phyloP scores from a whole-genome alignment of 78 protist genomes.

The Dictyostelium brefeldianum region DNA sequence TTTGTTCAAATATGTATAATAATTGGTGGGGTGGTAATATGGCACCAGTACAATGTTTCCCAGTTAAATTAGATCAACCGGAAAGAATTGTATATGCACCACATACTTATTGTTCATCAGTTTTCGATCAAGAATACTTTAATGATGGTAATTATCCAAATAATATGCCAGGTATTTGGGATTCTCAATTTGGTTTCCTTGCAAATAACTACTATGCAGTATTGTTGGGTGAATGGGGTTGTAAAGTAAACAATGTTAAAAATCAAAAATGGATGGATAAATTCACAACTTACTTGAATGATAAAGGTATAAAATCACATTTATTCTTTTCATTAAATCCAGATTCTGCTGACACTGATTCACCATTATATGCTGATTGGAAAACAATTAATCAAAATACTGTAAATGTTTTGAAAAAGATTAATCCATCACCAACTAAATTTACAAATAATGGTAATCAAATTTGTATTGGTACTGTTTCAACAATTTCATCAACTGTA shows the following conservation, averaged over 20 bases:
- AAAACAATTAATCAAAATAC: constrained; percentile 34
- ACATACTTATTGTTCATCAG: constrained; percentile 81
- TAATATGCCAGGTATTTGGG: constrained; percentile 84
- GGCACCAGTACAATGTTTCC: constrained; percentile 48
- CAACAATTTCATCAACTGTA: constrained; percentile 5
- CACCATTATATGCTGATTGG: constrained; percentile 70
- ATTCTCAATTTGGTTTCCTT: constrained; percentile 72
- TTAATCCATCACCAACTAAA: constrained; percentile 75
- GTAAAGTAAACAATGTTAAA: constrained; percentile 55
- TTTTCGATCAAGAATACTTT: constrained; percentile 74
- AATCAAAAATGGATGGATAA: constrained; percentile 44
- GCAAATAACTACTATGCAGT: constrained; percentile 7
- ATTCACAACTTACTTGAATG: constrained; percentile 28
- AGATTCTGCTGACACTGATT: constrained; percentile 86
- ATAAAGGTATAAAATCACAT: constrained; percentile 6
- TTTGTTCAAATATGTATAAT: constrained; percentile 27
- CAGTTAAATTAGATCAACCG: constrained; percentile 37
- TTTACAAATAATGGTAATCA: constrained; percentile 14
- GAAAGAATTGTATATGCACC: constrained; percentile 66
- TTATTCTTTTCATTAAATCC: constrained; percentile 86
- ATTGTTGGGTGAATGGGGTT: constrained; percentile 89
- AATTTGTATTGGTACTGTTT: constrained; percentile 59
- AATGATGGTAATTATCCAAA: constrained; percentile 52
- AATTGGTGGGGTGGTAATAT: constrained; percentile 70
- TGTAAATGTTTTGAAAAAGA: constrained; percentile 6